phyloP scores from a whole-genome alignment of 148 eudicot genomes.

The Beta vulgaris region DNA sequence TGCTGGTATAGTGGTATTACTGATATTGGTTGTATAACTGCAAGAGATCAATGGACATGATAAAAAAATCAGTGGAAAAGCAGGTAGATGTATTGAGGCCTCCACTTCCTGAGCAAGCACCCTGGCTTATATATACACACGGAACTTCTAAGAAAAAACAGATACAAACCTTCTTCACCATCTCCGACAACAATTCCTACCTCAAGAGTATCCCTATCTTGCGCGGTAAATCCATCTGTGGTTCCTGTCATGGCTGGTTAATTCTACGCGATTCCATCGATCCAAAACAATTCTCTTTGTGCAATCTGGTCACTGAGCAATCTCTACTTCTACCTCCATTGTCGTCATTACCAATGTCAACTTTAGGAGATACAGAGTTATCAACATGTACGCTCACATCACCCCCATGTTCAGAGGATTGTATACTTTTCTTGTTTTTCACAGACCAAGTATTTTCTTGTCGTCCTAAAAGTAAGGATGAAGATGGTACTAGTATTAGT shows the following conservation, averaged over 20 bases:
- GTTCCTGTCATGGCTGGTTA: conserved; percentile 6
- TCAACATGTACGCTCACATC: not conserved
- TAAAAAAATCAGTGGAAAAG: no score
- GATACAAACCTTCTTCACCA: not conserved
- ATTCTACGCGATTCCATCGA: not conserved
- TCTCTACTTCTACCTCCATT: not conserved
- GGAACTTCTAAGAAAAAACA: not conserved
- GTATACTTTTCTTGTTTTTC: not conserved
- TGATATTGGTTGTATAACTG: no score
- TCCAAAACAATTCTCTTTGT: not conserved
- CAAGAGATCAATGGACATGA: no score
- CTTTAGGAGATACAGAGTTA: not conserved
- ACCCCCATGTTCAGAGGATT: not conserved
- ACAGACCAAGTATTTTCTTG: not conserved
- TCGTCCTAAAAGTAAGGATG: no score
- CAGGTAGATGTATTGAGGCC: no score
- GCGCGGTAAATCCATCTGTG: not conserved
- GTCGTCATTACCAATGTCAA: not conserved
- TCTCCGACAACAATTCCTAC: not conserved
- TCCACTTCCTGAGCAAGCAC: no score
- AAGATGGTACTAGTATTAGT: no score
- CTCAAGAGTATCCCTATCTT: conserved; percentile 2
- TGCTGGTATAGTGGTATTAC: no score
- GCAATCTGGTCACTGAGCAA: not conserved
- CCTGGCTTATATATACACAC: not conserved